Evolutionary conservation across 2,329 filamentous ascomycete species (phyloP), one percentile per base, ranked within the genome.

Genomic region (Fusarium sp.): DNA sequence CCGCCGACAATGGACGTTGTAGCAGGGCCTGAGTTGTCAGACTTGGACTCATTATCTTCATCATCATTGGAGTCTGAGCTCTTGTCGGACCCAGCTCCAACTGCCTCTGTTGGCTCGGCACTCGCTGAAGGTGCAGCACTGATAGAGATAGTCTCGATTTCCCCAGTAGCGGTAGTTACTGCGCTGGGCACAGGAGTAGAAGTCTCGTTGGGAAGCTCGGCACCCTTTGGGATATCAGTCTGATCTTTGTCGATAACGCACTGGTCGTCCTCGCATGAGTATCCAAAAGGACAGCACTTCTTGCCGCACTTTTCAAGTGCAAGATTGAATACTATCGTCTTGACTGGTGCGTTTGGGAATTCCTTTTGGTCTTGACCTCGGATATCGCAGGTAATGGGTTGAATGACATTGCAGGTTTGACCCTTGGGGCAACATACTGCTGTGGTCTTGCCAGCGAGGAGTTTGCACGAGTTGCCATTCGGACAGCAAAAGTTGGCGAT

Each of bases 241-340:
- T 91, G 86, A 73, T 91, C 84, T 18, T 80, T 67, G 66, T 89
- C 78, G 71, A 81, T 82, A 13, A 82, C 76, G 73, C 91, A 94
- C 65, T 81, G 67, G n/a, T 80, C 80, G 55, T 76, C 77, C 38
- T 85, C 79, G 80, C 92, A 94, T 3, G 82, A 81, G 80, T 91
- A 94, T 5, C 92, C 92, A 78, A 90, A 90, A 0, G 92, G 92
- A 76, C 92, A 94, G 79, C 92, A 94, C 25, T 57, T 78, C 20
- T 73, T 77, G 16, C 86, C 90, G 72, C 92, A 94, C 22, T 80
- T 83, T 3, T 81, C 79, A 16, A 94, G 82, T 13, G 82, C 80
- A 12, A 85, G 83, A 20, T 83, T 82, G 30, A 92, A 86, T 11
- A 88, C 85, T 12, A 87, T 88, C 1, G 92, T 91, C 80, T 93